Evolutionary conservation across 345 rosid genomes (phyloP), one percentile per base, ranked within the genome.

Genomic region (Moricandia arvensis): DNA sequence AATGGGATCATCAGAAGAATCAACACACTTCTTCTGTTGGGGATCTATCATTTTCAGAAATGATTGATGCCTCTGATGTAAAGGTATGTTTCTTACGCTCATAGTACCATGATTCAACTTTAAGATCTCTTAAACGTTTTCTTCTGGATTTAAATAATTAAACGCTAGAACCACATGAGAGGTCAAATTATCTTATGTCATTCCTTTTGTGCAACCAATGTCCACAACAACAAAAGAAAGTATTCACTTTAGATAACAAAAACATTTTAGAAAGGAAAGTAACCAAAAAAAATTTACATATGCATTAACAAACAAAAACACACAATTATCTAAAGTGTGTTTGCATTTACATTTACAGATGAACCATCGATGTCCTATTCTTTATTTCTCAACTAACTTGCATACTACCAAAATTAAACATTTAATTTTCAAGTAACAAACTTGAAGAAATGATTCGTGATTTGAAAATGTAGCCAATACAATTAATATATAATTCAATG

Each of bases 221-320:
- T 13, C 15, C 51, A 43, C 51, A 13, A 43, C 12, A 90, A 91
- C 24, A 21, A 21, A 21, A 21, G n/a, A n/a, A n/a, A n/a, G n/a
- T n/a, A n/a, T n/a, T n/a, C n/a, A n/a, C n/a, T n/a, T n/a, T n/a
- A n/a, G n/a, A n/a, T n/a, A n/a, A n/a, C n/a, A n/a, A n/a, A n/a
- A n/a, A n/a, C n/a, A n/a, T n/a, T n/a, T n/a, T n/a, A n/a, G n/a
- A n/a, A n/a, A n/a, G n/a, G n/a, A n/a, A n/a, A n/a, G n/a, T n/a
- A n/a, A n/a, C n/a, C n/a, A n/a, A n/a, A 41, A 41, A 41, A 15
- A 41, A 41, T 11, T 41, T 41, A 11, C 15, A 41, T 41, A 41
- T 41, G 49, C 4, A 13, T 2, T 13, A 10, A 37, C 10, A 37
- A 13, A 63, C 68, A 38, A 63, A 15, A 33, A 5, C 8, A 62